Evolutionary conservation across 495 filamentous ascomycete genomes (phyloP), one percentile per base, ranked within the genome.

Genomic region (Durotheca rogersii): DNA sequence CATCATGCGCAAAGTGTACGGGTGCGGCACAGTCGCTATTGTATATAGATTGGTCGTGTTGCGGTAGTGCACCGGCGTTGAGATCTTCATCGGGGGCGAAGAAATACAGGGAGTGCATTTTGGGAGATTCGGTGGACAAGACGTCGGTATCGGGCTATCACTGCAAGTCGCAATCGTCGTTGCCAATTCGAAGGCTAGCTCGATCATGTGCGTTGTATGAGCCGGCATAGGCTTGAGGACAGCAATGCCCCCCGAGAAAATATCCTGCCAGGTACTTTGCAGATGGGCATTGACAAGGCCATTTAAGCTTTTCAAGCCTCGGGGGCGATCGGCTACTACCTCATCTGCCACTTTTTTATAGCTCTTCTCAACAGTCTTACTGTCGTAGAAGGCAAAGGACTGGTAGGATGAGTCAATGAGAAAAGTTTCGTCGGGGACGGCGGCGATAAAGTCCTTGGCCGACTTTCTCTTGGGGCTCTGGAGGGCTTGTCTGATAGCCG

Each of bases 21-120:
- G 93, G 58, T 98, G 93, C 0, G 93, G 92, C 4, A 97, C 82
- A 6, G 82, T 86, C 56, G 84, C 90, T 55, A 97, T 88, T 12
- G 85, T 88, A 72, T 89, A 96, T 10, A 83, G 58, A 6, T 72
- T 72, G 1, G 81, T 76, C 7, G 74, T 78, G 61, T 89, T 87
- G 29, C 70, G 70, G 64, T 84, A 86, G 11, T 65, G 68, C 2
- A 74, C 58, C 1, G 81, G 81, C 6, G 81, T 85, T 25, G 68
- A 72, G 52, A 90, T 77, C 47, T 70, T 72, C 53, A 80, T 56
- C 1, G 81, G 75, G 20, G 79, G 74, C 5, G 74, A 69, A 12
- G 79, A 60, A 47, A 81, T 77, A 68, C 93, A 98, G 9, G 85
- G 81, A 12, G 76, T 78, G 69, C 93, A 98, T 19, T 79, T 75